Conservation (phyloP, 148 eudicot species). For the Agrostemma githago region DNA sequence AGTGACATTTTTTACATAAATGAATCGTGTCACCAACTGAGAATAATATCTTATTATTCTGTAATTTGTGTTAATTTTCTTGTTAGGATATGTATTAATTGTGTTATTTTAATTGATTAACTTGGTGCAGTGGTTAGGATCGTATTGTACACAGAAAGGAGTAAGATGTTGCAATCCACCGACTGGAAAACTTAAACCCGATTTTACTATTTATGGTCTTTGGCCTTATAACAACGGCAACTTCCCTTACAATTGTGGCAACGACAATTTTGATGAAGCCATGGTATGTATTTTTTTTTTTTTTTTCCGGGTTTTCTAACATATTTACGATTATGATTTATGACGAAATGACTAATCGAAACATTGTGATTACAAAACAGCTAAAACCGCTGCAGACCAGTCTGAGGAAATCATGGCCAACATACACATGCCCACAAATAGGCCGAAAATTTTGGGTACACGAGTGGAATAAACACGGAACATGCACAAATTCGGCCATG, state of each 20-base stretch:
- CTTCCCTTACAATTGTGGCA: slow-evolving; percentile 37
- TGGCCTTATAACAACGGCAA: slow-evolving; percentile 32
- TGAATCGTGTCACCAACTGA: too few relatives aligned
- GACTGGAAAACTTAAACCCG: slow-evolving; percentile 20
- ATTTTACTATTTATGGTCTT: slow-evolving; percentile 29
- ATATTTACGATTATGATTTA: too few relatives aligned
- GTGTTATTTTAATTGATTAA: neutral
- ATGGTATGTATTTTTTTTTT: slow-evolving; percentile 7
- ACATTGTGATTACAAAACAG: neutral
- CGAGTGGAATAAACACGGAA: slow-evolving; percentile 58
- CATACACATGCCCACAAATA: slow-evolving; percentile 44
- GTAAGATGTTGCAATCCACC: slow-evolving; percentile 26
- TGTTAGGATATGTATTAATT: too few relatives aligned
- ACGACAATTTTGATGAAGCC: slow-evolving; percentile 21
- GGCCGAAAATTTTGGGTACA: slow-evolving; percentile 49
- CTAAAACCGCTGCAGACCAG: slow-evolving; percentile 17
- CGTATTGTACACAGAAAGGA: slow-evolving; percentile 28
- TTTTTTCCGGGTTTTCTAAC: neutral
- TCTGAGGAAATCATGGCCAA: slow-evolving; percentile 43
- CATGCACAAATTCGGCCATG: slow-evolving; percentile 42
- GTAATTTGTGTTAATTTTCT: too few relatives aligned
- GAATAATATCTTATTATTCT: too few relatives aligned
- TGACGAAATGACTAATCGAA: too few relatives aligned
- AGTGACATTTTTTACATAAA: too few relatives aligned
- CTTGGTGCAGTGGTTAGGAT: slow-evolving; percentile 26